A percentile compares a stretch with the other conserved stretches of the same genome.
These are phyloP conservation scores for Aphanomyces cochlioides DNA, from an alignment of 352 stramenopile species.

Conservation along the genomic window DNA sequence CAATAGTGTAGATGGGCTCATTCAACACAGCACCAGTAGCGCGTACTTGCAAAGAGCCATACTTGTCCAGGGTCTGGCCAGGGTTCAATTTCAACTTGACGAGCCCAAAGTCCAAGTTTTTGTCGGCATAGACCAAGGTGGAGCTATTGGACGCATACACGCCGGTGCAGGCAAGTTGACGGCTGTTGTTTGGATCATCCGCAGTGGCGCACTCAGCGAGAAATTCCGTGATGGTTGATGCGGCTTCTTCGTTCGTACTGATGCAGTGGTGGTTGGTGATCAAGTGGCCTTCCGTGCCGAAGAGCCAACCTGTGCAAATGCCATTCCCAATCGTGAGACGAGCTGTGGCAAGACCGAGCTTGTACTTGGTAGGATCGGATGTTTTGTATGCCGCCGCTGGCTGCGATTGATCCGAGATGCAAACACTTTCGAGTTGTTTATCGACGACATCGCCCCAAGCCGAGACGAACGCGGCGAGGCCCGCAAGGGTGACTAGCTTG, in stretches of 20 bases:
- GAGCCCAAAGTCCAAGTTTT: slow-evolving; percentile 55
- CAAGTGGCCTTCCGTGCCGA: slow-evolving; percentile 56
- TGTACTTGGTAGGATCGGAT: slow-evolving; percentile 24
- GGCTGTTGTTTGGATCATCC: slow-evolving; percentile 35
- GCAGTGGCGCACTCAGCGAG: slow-evolving; percentile 41
- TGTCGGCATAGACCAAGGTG: slow-evolving; percentile 43
- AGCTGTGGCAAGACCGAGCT: slow-evolving; percentile 41
- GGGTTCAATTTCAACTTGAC: slow-evolving; percentile 41
- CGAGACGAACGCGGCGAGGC: background rate
- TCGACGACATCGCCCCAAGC: background rate
- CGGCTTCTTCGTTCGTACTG: slow-evolving; percentile 36
- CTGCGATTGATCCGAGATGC: slow-evolving; percentile 8
- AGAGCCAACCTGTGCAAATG: slow-evolving; percentile 52
- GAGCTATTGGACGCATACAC: slow-evolving; percentile 35
- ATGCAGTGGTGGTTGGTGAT: slow-evolving; percentile 70
- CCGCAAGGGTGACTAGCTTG: background rate
- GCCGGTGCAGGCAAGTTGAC: slow-evolving; percentile 39
- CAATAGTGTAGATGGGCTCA: slow-evolving; percentile 36
- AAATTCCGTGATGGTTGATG: slow-evolving; percentile 45
- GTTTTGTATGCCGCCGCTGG: background rate
- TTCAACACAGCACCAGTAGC: slow-evolving; percentile 26
- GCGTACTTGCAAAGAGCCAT: slow-evolving; percentile 37
- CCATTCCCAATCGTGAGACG: slow-evolving; percentile 53
- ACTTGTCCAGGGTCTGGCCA: slow-evolving; percentile 26
- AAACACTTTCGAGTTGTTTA: background rate